Evolutionary conservation across 257 asterid species (phyloP).

Genomic region (Gentiana dahurica): DNA sequence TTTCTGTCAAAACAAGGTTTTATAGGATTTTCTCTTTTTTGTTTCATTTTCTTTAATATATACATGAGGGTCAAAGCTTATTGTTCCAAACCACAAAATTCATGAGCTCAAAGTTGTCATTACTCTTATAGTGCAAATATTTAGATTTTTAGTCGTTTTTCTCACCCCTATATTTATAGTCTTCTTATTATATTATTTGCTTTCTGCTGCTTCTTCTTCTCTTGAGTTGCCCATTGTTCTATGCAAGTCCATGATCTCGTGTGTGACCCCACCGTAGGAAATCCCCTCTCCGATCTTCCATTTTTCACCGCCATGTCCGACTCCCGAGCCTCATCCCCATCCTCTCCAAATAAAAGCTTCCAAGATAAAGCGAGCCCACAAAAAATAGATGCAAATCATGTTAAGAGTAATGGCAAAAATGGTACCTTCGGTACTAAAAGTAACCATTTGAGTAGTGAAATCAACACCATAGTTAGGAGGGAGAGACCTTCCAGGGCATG

Average conservation of each 20-base stretch:
- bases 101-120: no score
- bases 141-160: no score
- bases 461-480: conserved; percentile 38
- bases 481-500: conserved; percentile 98
- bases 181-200: no score
- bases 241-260: conserved; percentile 38
- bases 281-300: conserved; percentile 27
- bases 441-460: conserved; percentile 25
- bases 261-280: conserved; percentile 21
- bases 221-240: conserved; percentile 6
- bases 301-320: conserved; percentile 23
- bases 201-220: no score
- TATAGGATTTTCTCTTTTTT: no score
- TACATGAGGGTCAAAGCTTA: no score
- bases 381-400: conserved; percentile 14
- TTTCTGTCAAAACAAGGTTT: no score
- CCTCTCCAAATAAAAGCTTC: conserved; percentile 32
- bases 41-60: no score
- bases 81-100: no score
- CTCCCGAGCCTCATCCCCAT: conserved; percentile 31
- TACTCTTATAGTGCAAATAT: no score
- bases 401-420: conserved; percentile 18
- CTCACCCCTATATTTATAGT: no score
- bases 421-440: conserved; percentile 19
- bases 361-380: conserved; percentile 14